Percentiles rank a stretch among this genome's conserved stretches.
Conservation (phyloP, 2,329 filamentous ascomycete species). For the Xylaria sp. region DNA sequence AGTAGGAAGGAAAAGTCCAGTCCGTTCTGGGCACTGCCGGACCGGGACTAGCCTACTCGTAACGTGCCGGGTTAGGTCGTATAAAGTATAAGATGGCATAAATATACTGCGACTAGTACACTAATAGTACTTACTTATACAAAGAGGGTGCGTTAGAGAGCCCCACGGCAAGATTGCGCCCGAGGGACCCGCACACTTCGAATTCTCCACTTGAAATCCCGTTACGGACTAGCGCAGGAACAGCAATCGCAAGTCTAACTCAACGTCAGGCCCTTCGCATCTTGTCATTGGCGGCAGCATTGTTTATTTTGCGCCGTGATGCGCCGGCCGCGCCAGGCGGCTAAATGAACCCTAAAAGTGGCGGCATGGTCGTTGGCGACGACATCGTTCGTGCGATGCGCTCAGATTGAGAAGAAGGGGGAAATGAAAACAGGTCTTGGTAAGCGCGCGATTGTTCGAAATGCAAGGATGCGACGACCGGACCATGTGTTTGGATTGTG, state of each 20-base stretch:
- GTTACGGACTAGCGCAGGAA: conserved; percentile 29
- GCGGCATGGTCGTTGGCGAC: not conserved
- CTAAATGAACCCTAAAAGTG: conserved; percentile 6
- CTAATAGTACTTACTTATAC: not conserved
- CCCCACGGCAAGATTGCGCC: not conserved
- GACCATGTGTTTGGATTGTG: not conserved
- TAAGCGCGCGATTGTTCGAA: conserved; percentile 22
- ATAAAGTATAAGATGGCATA: too few species aligned
- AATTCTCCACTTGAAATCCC: not conserved
- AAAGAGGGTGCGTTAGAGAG: not conserved
- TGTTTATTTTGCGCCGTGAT: conserved; percentile 21
- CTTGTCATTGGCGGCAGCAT: not conserved
- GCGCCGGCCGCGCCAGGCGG: conserved; percentile 17
- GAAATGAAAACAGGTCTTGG: too few species aligned
- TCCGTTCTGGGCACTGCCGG: not conserved
- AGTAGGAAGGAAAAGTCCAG: not conserved
- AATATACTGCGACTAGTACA: not conserved
- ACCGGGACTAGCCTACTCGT: not conserved
- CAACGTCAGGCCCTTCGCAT: conserved; percentile 22
- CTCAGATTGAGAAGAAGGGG: not conserved
- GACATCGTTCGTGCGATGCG: conserved; percentile 10
- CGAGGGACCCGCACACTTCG: not conserved
- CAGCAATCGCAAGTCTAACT: conserved; percentile 35
- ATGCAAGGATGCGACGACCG: conserved; percentile 4
- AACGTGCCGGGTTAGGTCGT: not conserved